These are phyloP conservation scores for Tricholoma bakamatsutake DNA, from an alignment of 768 basidiomycete species.

Conservation along the genomic window DNA sequence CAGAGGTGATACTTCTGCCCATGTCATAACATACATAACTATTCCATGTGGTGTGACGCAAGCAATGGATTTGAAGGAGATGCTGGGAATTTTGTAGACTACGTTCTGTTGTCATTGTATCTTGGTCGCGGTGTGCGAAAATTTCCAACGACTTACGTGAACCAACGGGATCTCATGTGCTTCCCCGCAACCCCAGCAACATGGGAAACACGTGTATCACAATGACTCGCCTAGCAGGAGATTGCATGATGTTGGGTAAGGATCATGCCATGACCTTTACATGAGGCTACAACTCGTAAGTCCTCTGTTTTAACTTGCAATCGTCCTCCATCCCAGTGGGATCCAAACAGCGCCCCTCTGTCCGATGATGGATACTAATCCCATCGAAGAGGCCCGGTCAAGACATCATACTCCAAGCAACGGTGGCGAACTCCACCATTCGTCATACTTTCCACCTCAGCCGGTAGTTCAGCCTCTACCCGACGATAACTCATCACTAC, in stretches of 20 bases:
- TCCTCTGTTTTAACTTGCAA: background rate
- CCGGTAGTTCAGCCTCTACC: constrained; percentile 6
- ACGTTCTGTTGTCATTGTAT: too few relatives aligned
- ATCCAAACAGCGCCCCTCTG: background rate
- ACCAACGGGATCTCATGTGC: too few relatives aligned
- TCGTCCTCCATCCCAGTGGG: background rate
- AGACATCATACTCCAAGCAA: background rate
- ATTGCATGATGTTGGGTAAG: background rate
- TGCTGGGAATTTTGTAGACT: too few relatives aligned
- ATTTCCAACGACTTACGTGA: too few relatives aligned
- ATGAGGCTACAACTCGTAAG: constrained; percentile 6
- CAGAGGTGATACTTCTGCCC: too few relatives aligned
- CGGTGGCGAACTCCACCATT: background rate
- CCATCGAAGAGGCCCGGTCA: background rate
- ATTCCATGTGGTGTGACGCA: too few relatives aligned
- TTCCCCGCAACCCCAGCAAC: constrained; percentile 4
- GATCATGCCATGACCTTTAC: constrained; percentile 7
- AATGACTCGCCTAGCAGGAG: constrained; percentile 1
- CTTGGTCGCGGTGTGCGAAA: too few relatives aligned
- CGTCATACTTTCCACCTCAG: constrained; percentile 6
- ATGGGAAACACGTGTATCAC: constrained; percentile 11
- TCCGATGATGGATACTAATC: background rate
- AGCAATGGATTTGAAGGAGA: too few relatives aligned
- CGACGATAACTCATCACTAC: background rate
- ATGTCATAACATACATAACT: too few relatives aligned